Evolutionary conservation across 23 red algal genomes (phyloP).

Genomic region (Porphyridium purpureum): DNA sequence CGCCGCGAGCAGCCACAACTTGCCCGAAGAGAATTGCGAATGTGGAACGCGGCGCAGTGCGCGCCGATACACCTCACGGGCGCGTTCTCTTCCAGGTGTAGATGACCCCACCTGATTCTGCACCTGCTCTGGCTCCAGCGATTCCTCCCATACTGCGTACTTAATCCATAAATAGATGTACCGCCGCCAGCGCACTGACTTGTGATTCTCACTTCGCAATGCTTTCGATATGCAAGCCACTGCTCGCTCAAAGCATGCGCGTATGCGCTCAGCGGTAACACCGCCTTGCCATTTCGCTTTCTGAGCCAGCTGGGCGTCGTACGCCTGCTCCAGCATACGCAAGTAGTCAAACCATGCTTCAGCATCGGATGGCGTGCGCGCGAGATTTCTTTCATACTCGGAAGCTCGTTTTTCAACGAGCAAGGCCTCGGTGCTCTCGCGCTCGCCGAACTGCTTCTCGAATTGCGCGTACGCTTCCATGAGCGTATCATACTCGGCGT

Average conservation of each 20-base stretch:
- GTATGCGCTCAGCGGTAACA: conserved; percentile 17
- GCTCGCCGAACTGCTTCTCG: conserved; percentile 55
- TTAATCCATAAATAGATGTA: conserved; percentile 75
- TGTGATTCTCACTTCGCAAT: no score
- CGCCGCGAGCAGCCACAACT: conserved; percentile 47
- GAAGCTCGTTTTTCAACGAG: conserved; percentile 17
- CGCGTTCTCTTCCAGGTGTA: no score
- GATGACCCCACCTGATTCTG: no score
- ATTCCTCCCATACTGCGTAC: conserved; percentile 68
- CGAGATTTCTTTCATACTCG: conserved; percentile 15
- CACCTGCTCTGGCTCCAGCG: conserved; percentile 10
- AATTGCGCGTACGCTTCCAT: conserved; percentile 19
- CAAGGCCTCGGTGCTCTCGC: conserved; percentile 30
- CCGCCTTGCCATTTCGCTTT: no score
- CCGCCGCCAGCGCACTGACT: conserved; percentile 39
- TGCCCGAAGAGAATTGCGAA: conserved; percentile 38
- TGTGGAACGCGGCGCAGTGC: conserved; percentile 19
- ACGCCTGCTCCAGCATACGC: conserved; percentile 35
- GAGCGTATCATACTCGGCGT: no score
- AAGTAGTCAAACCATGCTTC: conserved; percentile 64
- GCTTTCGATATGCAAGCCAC: conserved; percentile 10
- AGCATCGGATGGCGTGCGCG: conserved; percentile 22
- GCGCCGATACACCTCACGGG: conserved; percentile 19
- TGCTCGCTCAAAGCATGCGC: conserved; percentile 28
- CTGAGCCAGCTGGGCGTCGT: neutral